Base-by-base conservation (phyloP, 768 basidiomycete genomes). In the Tulasnella sp. region DNA sequence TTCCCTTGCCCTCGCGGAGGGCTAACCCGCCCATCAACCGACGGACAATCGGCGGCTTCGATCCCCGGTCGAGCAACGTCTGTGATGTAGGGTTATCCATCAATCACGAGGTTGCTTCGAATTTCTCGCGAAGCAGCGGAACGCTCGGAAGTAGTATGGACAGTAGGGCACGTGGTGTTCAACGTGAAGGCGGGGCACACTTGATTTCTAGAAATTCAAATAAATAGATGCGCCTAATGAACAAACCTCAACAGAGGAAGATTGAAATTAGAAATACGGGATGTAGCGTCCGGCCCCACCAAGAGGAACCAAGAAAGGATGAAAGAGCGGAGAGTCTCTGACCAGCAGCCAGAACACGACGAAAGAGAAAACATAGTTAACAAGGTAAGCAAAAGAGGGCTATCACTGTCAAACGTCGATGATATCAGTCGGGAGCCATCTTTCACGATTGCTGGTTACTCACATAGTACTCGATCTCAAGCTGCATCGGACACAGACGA, bases 391-490 rank as follows among this genome's bases (percentile, higher is more conserved):
- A 52, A 68, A n/a, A 68, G 62, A 34, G 18, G 12, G 12, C 18
- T 34, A 68, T 68, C 36, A 68, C 62, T 68, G 62, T 31, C 10
- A 34, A 68, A 27, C n/a, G 62, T 34, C n/a, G 36, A 12, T 34
- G 31, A 34, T 27, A 34, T 31, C 31, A 68, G 27, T 12, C 5
- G 1, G 34, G 62, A 68, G 31, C 52, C 52, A n/a, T 52, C 6
- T 36, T n/a, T 68, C 16, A 19, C n/a, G 19, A 36, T 6, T 34
- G 62, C 14, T 31, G 8, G 31, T 3, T 16, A 80, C 81, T 77
- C 42, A 82, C 81, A 79, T 96, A 96, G 86, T 96, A 96, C 83
- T 98, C 97, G 80, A 98, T 94, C 87, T 98, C 97, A 82, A 98
- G 88, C 97, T 98, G 42, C 34, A 82, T 71, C 71, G 40, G 14